Conservation (phyloP, 2,329 filamentous ascomycete species). For the Ciborinia camelliae region DNA sequence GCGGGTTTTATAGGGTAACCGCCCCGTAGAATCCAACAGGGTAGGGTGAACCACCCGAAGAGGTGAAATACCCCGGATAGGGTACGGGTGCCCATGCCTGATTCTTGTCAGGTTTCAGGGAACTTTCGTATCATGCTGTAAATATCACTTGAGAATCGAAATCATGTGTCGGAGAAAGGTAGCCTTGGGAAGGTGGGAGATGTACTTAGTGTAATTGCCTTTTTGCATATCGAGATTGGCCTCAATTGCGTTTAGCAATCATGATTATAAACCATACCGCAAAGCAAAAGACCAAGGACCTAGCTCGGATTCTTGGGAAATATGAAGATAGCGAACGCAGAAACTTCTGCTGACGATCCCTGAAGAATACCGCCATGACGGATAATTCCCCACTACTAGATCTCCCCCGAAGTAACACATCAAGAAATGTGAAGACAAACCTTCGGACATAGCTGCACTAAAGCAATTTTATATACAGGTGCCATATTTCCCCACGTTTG, state of each 20-base stretch:
- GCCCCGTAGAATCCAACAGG: too few species aligned
- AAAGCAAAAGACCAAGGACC: not conserved
- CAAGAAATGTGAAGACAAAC: conserved; percentile 1
- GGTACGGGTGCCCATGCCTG: too few species aligned
- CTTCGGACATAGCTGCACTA: conserved; percentile 17
- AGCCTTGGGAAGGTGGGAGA: too few species aligned
- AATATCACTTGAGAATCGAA: too few species aligned
- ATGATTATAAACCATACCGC: not conserved
- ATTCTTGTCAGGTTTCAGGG: too few species aligned
- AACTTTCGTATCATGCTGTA: too few species aligned
- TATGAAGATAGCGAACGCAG: not conserved
- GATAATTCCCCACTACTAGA: not conserved
- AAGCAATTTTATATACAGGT: conserved; percentile 13
- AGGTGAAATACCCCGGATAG: too few species aligned
- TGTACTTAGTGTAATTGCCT: too few species aligned
- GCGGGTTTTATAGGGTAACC: too few species aligned
- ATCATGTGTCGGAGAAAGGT: too few species aligned
- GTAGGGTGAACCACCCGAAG: too few species aligned
- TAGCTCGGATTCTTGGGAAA: not conserved
- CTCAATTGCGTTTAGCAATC: not conserved
- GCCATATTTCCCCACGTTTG: conserved; percentile 4
- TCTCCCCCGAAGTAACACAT: not conserved
- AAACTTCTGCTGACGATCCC: not conserved
- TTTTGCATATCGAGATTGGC: not conserved
- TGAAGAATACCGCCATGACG: not conserved